A percentile compares a stretch with the other conserved stretches of the same genome.
These are phyloP conservation scores for Schwanniomyces sp. DNA, from an alignment of 805 yeast genomes.

Conservation along the genomic window DNA sequence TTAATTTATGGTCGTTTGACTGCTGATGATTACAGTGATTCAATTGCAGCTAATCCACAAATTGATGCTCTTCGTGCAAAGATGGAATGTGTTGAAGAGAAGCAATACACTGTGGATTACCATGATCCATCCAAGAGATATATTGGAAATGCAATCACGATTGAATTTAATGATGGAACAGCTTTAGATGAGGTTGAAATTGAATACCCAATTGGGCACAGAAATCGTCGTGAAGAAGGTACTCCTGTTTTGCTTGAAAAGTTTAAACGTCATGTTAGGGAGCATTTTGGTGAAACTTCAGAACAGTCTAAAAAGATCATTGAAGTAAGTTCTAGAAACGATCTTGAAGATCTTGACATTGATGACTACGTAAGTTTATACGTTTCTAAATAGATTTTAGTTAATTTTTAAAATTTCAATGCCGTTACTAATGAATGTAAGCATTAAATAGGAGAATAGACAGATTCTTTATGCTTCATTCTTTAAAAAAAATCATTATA, in stretches of 20 bases:
- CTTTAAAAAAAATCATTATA: too few species aligned
- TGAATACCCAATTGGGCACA: slow-evolving; percentile 56
- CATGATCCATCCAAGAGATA: slow-evolving; percentile 57
- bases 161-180: slow-evolving; percentile 56
- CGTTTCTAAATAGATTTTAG: background rate
- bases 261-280: slow-evolving; percentile 51
- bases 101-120: slow-evolving; percentile 49
- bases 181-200: slow-evolving; percentile 35
- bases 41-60: slow-evolving; percentile 49
- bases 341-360: slow-evolving; percentile 42
- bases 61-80: slow-evolving; percentile 53
- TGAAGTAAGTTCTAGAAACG: slow-evolving; percentile 25
- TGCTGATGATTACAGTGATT: slow-evolving; percentile 58
- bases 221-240: slow-evolving; percentile 58
- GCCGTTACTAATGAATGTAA: background rate
- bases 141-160: slow-evolving; percentile 54
- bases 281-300: slow-evolving; percentile 35
- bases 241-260: slow-evolving; percentile 52
- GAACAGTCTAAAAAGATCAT: slow-evolving; percentile 39
- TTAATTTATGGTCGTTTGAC: slow-evolving; percentile 54
- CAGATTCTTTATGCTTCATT: too few species aligned
- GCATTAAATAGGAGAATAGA: too few species aligned
- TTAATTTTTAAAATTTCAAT: background rate
- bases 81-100: slow-evolving; percentile 54
- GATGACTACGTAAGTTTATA: slow-evolving; percentile 3